Evolutionary conservation across 331 rosid genomes (phyloP).

Genomic region (Cydonia oblonga): DNA sequence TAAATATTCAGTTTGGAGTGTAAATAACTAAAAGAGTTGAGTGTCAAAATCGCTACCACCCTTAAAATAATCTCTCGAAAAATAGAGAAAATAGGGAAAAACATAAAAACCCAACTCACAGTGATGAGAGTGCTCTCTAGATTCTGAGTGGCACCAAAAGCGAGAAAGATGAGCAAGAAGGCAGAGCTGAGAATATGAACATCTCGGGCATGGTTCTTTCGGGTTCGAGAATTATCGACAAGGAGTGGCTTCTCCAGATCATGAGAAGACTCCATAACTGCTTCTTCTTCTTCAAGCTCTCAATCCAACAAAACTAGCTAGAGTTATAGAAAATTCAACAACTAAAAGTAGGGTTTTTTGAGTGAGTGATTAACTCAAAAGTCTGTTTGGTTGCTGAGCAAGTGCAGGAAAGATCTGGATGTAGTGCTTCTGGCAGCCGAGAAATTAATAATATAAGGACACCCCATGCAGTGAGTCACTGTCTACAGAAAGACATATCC

Average conservation of each 20-base stretch:
- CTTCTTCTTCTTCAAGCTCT: not conserved
- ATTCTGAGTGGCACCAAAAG: conserved; percentile 91
- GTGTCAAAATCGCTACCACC: not conserved
- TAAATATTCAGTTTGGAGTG: no score
- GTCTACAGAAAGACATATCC: not conserved
- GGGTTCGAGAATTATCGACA: conserved; percentile 3
- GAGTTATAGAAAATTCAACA: not conserved
- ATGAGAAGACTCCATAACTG: not conserved
- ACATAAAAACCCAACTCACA: conserved; percentile 21
- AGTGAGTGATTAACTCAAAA: not conserved
- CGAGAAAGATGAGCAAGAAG: conserved; percentile 65
- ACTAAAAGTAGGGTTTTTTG: not conserved
- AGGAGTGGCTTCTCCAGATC: conserved; percentile 64
- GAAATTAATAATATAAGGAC: not conserved
- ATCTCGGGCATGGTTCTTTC: conserved; percentile 30
- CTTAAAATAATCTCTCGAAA: not conserved
- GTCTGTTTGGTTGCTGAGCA: not conserved
- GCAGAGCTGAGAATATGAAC: conserved; percentile 58
- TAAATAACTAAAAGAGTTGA: not conserved
- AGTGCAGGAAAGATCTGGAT: not conserved
- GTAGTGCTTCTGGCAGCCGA: not conserved
- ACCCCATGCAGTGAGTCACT: not conserved
- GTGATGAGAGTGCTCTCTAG: conserved; percentile 77
- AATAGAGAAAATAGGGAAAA: not conserved
- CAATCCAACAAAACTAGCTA: not conserved